Evolutionary conservation across 495 filamentous ascomycete genomes (phyloP).

Genomic region (Penicillium angulare): DNA sequence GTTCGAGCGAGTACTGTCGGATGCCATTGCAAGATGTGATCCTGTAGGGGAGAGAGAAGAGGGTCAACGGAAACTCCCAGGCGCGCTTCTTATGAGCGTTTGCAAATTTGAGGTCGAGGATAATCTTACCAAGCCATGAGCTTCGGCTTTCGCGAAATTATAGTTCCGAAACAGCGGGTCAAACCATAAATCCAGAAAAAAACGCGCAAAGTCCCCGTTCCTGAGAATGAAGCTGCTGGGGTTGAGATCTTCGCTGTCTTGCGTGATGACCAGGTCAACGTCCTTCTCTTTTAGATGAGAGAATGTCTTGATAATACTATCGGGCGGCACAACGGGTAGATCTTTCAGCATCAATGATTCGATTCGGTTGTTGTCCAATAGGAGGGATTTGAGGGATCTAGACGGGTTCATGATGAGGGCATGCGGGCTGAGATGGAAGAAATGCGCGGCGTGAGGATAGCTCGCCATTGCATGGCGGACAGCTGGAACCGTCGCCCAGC

Average conservation of each 20-base stretch:
- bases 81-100: too few relatives aligned
- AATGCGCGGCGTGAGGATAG: slow-evolving; percentile 68
- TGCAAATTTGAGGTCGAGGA: neutral
- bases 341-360: slow-evolving; percentile 83
- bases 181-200: slow-evolving; percentile 94
- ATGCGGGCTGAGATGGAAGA: slow-evolving; percentile 83
- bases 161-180: slow-evolving; percentile 90
- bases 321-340: slow-evolving; percentile 84
- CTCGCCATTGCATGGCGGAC: slow-evolving; percentile 83
- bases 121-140: slow-evolving; percentile 77
- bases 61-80: too few relatives aligned
- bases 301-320: slow-evolving; percentile 96
- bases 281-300: slow-evolving; percentile 70
- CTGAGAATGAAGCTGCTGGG: slow-evolving; percentile 75
- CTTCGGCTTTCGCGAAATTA: slow-evolving; percentile 93
- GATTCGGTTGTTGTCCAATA: slow-evolving; percentile 64
- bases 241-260: slow-evolving; percentile 79
- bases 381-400: slow-evolving; percentile 63
- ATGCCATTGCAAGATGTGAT: slow-evolving; percentile 96
- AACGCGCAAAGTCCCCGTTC: slow-evolving; percentile 85
- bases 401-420: slow-evolving; percentile 88
- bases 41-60: slow-evolving; percentile 49
- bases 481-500: slow-evolving; percentile 83
- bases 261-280: slow-evolving; percentile 80
- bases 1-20: slow-evolving; percentile 92